Evolutionary conservation across 805 yeast species (phyloP), one percentile per base, ranked within the genome.

Genomic region (Ogataea trehaloabstinens): DNA sequence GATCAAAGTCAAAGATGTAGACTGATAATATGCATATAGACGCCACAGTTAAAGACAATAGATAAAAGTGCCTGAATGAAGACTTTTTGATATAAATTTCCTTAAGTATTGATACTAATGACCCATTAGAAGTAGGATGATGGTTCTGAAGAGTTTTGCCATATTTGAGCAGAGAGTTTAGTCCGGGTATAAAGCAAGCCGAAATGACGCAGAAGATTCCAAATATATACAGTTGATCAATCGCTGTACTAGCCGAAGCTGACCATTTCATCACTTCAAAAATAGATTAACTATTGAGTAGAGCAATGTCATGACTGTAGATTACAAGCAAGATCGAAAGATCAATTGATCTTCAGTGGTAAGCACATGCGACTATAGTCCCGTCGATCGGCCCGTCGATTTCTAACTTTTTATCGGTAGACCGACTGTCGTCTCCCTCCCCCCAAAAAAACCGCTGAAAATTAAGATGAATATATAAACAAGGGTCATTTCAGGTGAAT

Each of bases 1-100:
- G 7, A 10, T 17, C 22, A 17, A 30, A 19, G 8, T 16, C 12
- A 16, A 8, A 30, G 7, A 22, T 30, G 19, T 19, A 11, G 7
- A 30, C 13, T 6, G 46, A 34, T 24, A 50, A 10, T 18, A 43
- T 22, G 15, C 57, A 42, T 10, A 52, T 52, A 2, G 51, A 18
- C 0, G 53, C 4, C 4, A 70, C 58, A 24, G 70, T 45, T 0
- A 56, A 19, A 1, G 68, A 49, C 13, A 76, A 34, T 4, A 74
- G 41, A 56, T 85, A 85, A 49, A 78, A 85, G 51, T 84, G 88
- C 2, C 63, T 51, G 51, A 85, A 85, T 70, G 71, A 77, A 10
- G 69, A 46, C 52, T 82, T 84, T 0, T 88, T 85, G 0, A 82
- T 82, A 10, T 78, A 76, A 3, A 39, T 19, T 6, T 10, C 6